These are phyloP conservation scores for Pichia sporocuriosa DNA, from an alignment of 805 yeast species.

Conservation along the genomic window DNA sequence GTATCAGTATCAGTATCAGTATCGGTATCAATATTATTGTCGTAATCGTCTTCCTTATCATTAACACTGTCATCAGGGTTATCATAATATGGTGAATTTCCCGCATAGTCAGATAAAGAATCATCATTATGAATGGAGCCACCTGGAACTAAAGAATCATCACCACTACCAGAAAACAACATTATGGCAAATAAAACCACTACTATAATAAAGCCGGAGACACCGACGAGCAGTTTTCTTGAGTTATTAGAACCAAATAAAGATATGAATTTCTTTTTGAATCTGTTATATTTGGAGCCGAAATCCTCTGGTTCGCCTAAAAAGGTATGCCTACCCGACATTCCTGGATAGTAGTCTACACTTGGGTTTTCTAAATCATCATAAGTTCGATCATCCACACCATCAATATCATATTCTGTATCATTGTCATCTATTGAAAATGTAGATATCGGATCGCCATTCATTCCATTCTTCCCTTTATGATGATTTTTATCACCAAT, in stretches of 20 bases:
- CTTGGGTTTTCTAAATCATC: constrained; percentile 2
- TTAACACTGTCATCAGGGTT: background rate
- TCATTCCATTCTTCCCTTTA: too few relatives aligned
- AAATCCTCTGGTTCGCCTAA: constrained; percentile 8
- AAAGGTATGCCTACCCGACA: constrained; percentile 5
- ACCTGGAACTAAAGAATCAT: constrained; percentile 7
- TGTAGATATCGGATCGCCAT: background rate
- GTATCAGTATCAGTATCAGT: background rate
- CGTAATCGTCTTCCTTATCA: too few relatives aligned
- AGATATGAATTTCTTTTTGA: background rate
- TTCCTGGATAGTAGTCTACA: constrained; percentile 11
- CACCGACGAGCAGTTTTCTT: constrained; percentile 7
- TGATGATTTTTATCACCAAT: too few relatives aligned
- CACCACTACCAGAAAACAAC: constrained; percentile 8
- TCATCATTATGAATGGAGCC: constrained; percentile 7
- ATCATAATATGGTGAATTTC: background rate
- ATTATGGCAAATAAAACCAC: constrained; percentile 6
- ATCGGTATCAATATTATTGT: too few relatives aligned
- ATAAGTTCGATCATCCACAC: constrained; percentile 12
- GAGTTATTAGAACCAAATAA: background rate
- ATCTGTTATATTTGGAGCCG: background rate
- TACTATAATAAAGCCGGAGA: background rate
- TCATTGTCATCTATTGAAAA: constrained; percentile 8
- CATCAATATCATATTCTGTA: constrained; percentile 21
- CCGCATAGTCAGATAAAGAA: too few relatives aligned